Conservation (phyloP, 2,329 filamentous ascomycete species). For the Coniochaeta sp. region DNA sequence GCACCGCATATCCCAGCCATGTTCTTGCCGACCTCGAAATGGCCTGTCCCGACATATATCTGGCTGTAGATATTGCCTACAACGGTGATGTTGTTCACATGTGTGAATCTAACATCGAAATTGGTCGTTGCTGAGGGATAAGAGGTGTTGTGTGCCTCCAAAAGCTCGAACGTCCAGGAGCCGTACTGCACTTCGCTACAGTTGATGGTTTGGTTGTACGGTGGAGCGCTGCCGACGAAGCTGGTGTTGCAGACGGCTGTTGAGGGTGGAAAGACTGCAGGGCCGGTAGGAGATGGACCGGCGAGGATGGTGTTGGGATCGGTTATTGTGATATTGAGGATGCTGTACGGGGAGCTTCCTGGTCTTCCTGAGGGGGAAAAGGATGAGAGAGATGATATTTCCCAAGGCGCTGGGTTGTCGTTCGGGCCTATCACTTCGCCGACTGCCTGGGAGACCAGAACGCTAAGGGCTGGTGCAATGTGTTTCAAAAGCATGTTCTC, state of each 20-base stretch:
- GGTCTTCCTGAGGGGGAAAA: constrained; percentile 17
- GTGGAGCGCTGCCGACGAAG: constrained; percentile 9
- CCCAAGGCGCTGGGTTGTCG: constrained; percentile 13
- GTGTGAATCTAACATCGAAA: constrained; percentile 14
- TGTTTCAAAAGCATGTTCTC: background rate
- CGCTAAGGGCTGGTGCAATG: background rate
- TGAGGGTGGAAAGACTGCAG: constrained; percentile 10
- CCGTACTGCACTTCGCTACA: constrained; percentile 9
- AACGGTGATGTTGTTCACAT: constrained; percentile 10
- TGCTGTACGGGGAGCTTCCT: constrained; percentile 10
- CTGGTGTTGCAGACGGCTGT: constrained; percentile 16
- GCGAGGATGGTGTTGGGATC: constrained; percentile 17
- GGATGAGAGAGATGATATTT: constrained; percentile 14
- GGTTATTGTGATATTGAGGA: constrained; percentile 14
- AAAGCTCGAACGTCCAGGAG: constrained; percentile 18
- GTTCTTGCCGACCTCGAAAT: constrained; percentile 14
- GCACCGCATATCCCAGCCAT: constrained; percentile 7
- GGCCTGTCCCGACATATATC: constrained; percentile 12
- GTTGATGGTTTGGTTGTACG: constrained; percentile 10
- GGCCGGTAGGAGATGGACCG: constrained; percentile 6
- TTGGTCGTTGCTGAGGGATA: constrained; percentile 10
- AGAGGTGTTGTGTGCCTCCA: constrained; percentile 6
- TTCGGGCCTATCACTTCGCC: background rate
- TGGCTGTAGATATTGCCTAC: constrained; percentile 6
- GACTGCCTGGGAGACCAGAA: background rate